phyloP scores from a whole-genome alignment of 2,329 filamentous ascomycete genomes.

The Paraconiothyrium sp. region DNA sequence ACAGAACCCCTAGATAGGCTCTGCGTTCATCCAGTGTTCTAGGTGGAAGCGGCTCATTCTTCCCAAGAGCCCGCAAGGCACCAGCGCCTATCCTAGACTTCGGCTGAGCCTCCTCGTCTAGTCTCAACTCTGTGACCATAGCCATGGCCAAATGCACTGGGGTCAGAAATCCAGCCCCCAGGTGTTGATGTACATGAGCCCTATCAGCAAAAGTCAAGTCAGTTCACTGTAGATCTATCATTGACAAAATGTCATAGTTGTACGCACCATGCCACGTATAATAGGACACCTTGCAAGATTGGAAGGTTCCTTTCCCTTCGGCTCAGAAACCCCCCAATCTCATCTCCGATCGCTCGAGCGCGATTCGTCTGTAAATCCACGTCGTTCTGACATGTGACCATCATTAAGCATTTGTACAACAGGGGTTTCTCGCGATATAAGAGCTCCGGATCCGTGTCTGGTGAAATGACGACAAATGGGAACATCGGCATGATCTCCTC shows the following conservation, averaged over 20 bases:
- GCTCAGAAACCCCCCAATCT: conserved; percentile 15
- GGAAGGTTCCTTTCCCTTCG: conserved; percentile 16
- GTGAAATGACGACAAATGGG: conserved; percentile 18
- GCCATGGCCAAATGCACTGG: conserved; percentile 12
- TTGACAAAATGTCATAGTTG: neutral
- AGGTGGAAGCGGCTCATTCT: neutral
- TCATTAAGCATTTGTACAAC: conserved; percentile 18
- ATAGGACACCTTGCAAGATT: conserved; percentile 16
- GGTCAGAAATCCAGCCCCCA: conserved; percentile 14
- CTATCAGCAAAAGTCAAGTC: conserved; percentile 6
- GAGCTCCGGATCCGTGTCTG: neutral
- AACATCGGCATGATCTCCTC: conserved; percentile 19
- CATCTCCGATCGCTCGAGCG: conserved; percentile 13
- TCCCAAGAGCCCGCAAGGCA: conserved; percentile 5
- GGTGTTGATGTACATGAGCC: conserved; percentile 19
- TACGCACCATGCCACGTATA: conserved; percentile 21
- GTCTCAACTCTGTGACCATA: conserved; percentile 15
- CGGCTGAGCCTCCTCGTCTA: conserved; percentile 11
- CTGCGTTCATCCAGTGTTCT: conserved; percentile 18
- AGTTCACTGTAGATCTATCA: neutral
- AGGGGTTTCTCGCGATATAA: conserved; percentile 15
- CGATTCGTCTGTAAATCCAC: conserved; percentile 9
- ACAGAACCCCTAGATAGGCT: conserved; percentile 17
- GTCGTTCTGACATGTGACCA: conserved; percentile 18
- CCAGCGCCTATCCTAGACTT: conserved; percentile 13